Evolutionary conservation across 176 grass and related monocot genomes (phyloP).

Genomic region (Avena sativa): DNA sequence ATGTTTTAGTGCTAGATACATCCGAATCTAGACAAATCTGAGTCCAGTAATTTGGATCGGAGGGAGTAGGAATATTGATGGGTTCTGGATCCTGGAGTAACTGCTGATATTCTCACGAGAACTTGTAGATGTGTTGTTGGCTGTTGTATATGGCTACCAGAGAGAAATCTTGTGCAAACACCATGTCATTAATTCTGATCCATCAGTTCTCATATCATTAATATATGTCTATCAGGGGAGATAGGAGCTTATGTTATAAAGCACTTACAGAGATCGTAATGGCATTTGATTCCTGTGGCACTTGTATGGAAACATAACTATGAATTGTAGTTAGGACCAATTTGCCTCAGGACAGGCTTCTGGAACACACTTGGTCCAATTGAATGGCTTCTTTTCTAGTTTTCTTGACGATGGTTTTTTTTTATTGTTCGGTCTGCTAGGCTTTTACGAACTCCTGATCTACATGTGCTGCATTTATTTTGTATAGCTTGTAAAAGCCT

Average conservation of each 20-base stretch:
- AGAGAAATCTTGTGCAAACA: neutral
- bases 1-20: too few relatives aligned
- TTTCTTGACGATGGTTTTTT: neutral
- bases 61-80: neutral
- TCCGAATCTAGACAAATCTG: too few relatives aligned
- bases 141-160: neutral
- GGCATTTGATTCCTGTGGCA: neutral
- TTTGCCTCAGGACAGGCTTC: neutral
- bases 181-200: neutral
- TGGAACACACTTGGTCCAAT: neutral
- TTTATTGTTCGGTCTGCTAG: neutral
- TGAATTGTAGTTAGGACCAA: neutral
- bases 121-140: neutral
- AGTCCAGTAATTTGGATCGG: too few relatives aligned
- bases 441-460: neutral
- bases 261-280: neutral
- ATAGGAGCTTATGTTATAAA: conserved; percentile 7
- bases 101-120: neutral
- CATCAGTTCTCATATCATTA: neutral
- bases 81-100: neutral
- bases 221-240: neutral
- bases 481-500: neutral
- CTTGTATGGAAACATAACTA: neutral
- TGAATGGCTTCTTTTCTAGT: neutral
- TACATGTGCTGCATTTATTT: neutral